Evolutionary conservation across 2,329 filamentous ascomycete species (phyloP), one percentile per base, ranked within the genome.

Genomic region (Claviceps spartinae): DNA sequence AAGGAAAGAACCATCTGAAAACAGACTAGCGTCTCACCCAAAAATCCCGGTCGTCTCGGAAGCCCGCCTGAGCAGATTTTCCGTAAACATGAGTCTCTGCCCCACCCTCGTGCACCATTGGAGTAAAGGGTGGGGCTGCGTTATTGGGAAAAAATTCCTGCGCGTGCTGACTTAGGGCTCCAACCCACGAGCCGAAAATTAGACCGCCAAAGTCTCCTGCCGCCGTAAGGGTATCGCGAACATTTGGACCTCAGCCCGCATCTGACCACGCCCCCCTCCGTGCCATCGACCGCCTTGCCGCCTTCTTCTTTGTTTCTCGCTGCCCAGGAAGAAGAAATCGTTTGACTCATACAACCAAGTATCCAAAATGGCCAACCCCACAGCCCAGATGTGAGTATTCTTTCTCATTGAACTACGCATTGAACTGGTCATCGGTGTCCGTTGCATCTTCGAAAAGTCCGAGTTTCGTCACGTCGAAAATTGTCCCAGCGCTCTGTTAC

Each of bases 321-420:
- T 55, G 59, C 59, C 58, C 56, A 59, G 8, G 20, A 34, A 49
- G 20, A 49, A 49, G 20, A 61, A 62, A 45, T 30, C 36, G 49
- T 48, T 53, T 48, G 49, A 57, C 47, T 52, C 44, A 24, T 51
- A 38, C 38, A 18, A 52, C 9, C 30, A 40, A 61, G 61, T 56
- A 66, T 68, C 69, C 74, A 80, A 71, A 61, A 81, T 81, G 77
- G 76, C 78, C 72, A 71, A 74, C 67, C 74, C 77, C 62, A 77
- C 78, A 68, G 69, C 76, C 67, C 78, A 81, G 69, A 81, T 81
- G 78, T 81, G 71, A 77, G 78, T 73, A 24, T 44, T 4, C 49
- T 18, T 26, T 20, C 45, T 18, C 9, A 20, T 41, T 22, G 26
- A 40, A 8, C 14, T 41, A n/a, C 38, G 16, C 38, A 41, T 41